Conservation (phyloP, 768 basidiomycete genomes). For the Mycena crocata region DNA sequence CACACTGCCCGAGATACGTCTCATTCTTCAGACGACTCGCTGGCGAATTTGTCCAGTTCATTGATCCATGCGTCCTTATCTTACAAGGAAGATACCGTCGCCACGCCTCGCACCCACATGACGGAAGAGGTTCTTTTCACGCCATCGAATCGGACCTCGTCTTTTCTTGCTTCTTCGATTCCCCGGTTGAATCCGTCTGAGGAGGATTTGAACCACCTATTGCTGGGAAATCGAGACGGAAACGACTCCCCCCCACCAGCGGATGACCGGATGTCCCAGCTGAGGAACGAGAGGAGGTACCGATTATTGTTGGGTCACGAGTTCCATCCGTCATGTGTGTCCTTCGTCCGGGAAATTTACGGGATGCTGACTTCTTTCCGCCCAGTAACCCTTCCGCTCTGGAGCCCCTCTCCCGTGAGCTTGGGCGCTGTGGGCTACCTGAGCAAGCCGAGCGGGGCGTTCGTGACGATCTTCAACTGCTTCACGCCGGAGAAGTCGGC, state of each 20-base stretch:
- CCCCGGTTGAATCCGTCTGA: conserved; percentile 36
- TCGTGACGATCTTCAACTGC: conserved; percentile 80
- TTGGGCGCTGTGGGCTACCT: conserved; percentile 85
- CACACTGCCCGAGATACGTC: conserved; percentile 40
- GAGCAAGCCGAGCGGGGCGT: conserved; percentile 72
- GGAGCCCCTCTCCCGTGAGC: conserved; percentile 71
- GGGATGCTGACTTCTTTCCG: conserved; percentile 7
- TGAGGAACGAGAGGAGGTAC: conserved; percentile 74
- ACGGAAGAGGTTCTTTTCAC: conserved; percentile 55
- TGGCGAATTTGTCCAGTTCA: conserved; percentile 26
- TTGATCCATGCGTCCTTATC: conserved; percentile 32
- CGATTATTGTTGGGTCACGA: conserved; percentile 73
- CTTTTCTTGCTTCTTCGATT: conserved; percentile 42
- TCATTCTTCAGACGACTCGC: conserved; percentile 22
- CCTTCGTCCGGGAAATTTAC: not conserved
- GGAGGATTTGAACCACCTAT: conserved; percentile 33
- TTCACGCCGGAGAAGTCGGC: conserved; percentile 62
- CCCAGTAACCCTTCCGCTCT: conserved; percentile 74
- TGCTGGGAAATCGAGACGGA: conserved; percentile 41
- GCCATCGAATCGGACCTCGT: conserved; percentile 48
- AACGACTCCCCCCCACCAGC: conserved; percentile 53
- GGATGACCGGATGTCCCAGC: conserved; percentile 53
- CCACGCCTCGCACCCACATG: conserved; percentile 45
- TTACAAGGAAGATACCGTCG: conserved; percentile 50
- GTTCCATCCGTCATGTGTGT: conserved; percentile 76